Percentiles rank a stretch among this genome's conserved stretches.
Evolutionary conservation across 2,329 filamentous ascomycete species (phyloP).

Genomic region (Aspergillus felis): DNA sequence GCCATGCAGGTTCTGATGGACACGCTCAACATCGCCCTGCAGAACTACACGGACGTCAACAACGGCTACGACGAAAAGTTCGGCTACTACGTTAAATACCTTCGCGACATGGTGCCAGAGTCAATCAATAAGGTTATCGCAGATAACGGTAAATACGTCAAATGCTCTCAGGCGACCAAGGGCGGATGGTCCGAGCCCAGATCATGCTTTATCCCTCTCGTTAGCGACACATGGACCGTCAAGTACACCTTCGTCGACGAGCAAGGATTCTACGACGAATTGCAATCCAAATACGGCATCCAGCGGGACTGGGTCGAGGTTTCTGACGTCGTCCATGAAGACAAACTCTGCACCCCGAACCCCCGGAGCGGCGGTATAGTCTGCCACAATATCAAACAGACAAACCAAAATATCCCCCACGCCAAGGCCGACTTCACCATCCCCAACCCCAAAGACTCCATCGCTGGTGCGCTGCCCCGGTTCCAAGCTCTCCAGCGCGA

Average conservation of each 20-base stretch:
- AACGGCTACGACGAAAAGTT: conserved; percentile 9
- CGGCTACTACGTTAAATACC: conserved; percentile 5
- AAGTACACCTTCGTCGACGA: background rate
- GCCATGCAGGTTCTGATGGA: background rate
- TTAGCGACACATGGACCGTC: background rate
- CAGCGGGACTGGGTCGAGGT: background rate
- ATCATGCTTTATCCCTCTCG: too few species aligned
- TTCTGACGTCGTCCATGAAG: too few species aligned
- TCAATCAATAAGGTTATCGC: background rate
- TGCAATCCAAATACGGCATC: background rate
- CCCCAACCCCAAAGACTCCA: conserved; percentile 1
- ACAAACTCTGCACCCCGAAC: too few species aligned
- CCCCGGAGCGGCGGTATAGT: too few species aligned
- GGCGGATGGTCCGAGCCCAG: too few species aligned
- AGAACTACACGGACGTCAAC: conserved; percentile 6
- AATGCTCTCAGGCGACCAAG: too few species aligned
- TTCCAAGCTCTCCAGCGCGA: background rate
- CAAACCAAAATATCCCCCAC: background rate
- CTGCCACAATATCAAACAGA: too few species aligned
- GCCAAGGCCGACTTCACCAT: background rate
- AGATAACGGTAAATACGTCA: too few species aligned
- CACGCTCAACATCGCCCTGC: background rate
- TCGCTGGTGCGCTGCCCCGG: background rate
- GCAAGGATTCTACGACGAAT: background rate
- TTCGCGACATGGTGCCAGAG: too few species aligned